Conservation (phyloP, 177 flowering plant species). For the Telopea speciosissima region DNA sequence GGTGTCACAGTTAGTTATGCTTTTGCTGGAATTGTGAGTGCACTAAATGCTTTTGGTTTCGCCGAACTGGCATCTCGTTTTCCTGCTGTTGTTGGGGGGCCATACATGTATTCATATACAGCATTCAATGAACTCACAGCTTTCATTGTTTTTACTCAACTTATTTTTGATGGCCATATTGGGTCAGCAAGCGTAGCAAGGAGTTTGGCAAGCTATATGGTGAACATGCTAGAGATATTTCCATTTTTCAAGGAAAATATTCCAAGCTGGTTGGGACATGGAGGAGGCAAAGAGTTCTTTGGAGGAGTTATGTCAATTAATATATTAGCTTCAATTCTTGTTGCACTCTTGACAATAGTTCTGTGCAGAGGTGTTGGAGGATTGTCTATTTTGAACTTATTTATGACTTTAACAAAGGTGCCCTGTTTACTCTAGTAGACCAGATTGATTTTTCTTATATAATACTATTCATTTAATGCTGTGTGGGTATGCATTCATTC, state of each 20-base stretch:
- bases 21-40: conserved; percentile 83
- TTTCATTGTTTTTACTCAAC: conserved; percentile 80
- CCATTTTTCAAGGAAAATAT: conserved; percentile 58
- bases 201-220: conserved; percentile 81
- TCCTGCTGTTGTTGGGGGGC: conserved; percentile 98
- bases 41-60: conserved; percentile 86
- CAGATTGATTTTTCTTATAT: not conserved
- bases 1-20: conserved; percentile 86
- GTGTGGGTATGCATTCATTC: not conserved
- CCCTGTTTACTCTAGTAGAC: not conserved
- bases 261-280: conserved; percentile 66
- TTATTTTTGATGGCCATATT: conserved; percentile 93
- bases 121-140: conserved; percentile 98
- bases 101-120: conserved; percentile 78
- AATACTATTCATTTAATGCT: not conserved
- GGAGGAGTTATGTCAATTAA: conserved; percentile 82
- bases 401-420: conserved; percentile 88
- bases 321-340: conserved; percentile 75
- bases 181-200: conserved; percentile 97
- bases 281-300: conserved; percentile 59
- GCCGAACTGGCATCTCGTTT: conserved; percentile 91
- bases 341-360: conserved; percentile 59
- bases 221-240: conserved; percentile 56
- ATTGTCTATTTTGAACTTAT: conserved; percentile 69
- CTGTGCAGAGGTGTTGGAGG: conserved; percentile 83